Evolutionary conservation across 2,329 filamentous ascomycete species (phyloP).

Genomic region (Ciborinia camelliae): DNA sequence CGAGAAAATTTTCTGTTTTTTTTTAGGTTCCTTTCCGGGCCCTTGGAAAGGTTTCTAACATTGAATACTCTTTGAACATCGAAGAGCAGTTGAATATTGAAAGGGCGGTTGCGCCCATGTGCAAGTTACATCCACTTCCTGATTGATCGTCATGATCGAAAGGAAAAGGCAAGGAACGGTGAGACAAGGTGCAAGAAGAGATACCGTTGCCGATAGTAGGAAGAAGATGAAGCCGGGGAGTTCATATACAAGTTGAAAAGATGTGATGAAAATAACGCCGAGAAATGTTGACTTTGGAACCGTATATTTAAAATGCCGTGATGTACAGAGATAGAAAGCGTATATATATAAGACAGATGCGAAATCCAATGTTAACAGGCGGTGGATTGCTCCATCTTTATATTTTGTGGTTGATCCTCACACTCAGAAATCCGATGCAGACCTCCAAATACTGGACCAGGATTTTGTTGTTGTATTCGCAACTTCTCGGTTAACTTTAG

Average conservation of each 20-base stretch:
- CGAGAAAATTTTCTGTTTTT: not conserved
- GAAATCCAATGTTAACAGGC: constrained; percentile 25
- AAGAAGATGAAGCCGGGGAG: not conserved
- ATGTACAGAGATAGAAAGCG: constrained; percentile 21
- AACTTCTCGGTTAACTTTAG: constrained; percentile 84
- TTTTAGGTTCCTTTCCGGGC: not conserved
- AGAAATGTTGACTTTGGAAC: constrained; percentile 4
- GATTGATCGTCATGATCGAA: not conserved
- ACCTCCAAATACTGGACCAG: constrained; percentile 40
- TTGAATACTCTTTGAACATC: no score
- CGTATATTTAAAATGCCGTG: constrained; percentile 10
- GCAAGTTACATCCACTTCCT: not conserved
- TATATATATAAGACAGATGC: not conserved
- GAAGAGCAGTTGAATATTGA: no score
- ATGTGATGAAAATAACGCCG: constrained; percentile 10
- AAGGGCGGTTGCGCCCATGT: not conserved
- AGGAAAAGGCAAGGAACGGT: not conserved
- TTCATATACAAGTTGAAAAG: constrained; percentile 10
- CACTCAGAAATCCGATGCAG: constrained; percentile 39
- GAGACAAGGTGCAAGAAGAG: not conserved
- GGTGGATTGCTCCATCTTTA: constrained; percentile 37
- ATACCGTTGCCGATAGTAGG: not conserved
- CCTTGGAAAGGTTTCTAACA: no score
- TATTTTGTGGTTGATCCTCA: constrained; percentile 26
- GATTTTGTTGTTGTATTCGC: constrained; percentile 54